These are phyloP conservation scores for Penicillium palitans DNA, from an alignment of 2,329 filamentous ascomycete species.

Conservation along the genomic window DNA sequence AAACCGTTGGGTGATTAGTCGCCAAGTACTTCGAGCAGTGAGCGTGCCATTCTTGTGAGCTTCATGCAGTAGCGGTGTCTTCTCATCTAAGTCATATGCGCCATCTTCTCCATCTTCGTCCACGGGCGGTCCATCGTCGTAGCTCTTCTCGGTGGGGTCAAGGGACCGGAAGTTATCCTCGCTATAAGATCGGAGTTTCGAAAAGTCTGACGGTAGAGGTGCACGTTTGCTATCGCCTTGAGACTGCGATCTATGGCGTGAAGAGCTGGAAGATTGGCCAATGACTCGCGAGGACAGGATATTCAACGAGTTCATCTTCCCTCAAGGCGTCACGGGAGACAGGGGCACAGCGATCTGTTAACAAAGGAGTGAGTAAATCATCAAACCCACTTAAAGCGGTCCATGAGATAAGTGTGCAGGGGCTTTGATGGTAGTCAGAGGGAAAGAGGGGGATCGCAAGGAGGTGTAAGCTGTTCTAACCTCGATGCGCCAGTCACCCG, in stretches of 20 bases:
- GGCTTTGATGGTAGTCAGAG: conserved; percentile 9
- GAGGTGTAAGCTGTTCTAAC: conserved; percentile 32
- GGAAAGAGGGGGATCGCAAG: conserved; percentile 18
- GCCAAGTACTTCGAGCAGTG: conserved; percentile 43
- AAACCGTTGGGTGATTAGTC: conserved; percentile 66
- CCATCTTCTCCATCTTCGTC: conserved; percentile 39
- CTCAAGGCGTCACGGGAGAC: conserved; percentile 50
- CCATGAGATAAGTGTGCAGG: conserved; percentile 14
- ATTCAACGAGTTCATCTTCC: conserved; percentile 94
- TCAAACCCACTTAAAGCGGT: conserved; percentile 16
- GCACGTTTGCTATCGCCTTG: conserved; percentile 48
- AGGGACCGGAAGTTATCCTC: conserved; percentile 40
- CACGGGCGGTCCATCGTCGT: conserved; percentile 29
- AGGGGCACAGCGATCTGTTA: conserved; percentile 39
- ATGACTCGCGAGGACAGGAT: conserved; percentile 84
- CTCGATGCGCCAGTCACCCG: conserved; percentile 44
- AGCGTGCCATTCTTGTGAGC: conserved; percentile 38
- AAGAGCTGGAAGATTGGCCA: conserved; percentile 56
- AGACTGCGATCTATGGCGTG: conserved; percentile 56
- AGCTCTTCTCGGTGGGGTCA: conserved; percentile 31
- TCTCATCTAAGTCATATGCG: conserved; percentile 57
- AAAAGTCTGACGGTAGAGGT: conserved; percentile 35
- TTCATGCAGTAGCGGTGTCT: conserved; percentile 64
- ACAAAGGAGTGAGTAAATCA: conserved; percentile 20
- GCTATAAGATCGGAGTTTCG: conserved; percentile 46